Conservation (phyloP, 306 rosid genomes). For the Rosa chinensis region DNA sequence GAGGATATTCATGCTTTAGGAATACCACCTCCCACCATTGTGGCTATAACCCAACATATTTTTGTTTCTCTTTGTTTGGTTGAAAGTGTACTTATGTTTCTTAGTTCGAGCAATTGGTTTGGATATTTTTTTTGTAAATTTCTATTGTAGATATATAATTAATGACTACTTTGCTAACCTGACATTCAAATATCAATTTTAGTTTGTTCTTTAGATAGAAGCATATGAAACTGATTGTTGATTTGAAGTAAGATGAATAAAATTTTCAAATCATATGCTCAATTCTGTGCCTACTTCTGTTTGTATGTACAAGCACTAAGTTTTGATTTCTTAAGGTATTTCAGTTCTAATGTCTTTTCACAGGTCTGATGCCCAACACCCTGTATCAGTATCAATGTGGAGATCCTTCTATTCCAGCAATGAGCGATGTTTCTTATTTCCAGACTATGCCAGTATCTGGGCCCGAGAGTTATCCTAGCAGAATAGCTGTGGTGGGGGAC, state of each 20-base stretch:
- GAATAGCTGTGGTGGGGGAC: slow-evolving; percentile 87
- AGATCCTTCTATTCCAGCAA: slow-evolving; percentile 63
- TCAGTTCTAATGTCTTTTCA: slow-evolving; percentile 9
- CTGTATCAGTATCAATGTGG: slow-evolving; percentile 85
- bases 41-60: background rate
- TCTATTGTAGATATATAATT: background rate
- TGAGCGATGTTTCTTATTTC: slow-evolving; percentile 66
- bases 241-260: slow-evolving; percentile 1
- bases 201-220: background rate
- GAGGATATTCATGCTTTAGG: background rate
- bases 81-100: background rate
- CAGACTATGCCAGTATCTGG: slow-evolving; percentile 82
- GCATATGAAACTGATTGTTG: background rate
- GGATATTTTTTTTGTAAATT: background rate
- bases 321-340: background rate
- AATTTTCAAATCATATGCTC: background rate
- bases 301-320: background rate
- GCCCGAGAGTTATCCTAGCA: slow-evolving; percentile 73
- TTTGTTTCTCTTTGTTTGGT: background rate
- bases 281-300: background rate
- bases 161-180: background rate
- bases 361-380: slow-evolving; percentile 67
- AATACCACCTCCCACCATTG: background rate
- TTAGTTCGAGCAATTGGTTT: background rate
- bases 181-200: background rate